Conservation (phyloP, 768 basidiomycete genomes). For the Chalciporus piperatus region DNA sequence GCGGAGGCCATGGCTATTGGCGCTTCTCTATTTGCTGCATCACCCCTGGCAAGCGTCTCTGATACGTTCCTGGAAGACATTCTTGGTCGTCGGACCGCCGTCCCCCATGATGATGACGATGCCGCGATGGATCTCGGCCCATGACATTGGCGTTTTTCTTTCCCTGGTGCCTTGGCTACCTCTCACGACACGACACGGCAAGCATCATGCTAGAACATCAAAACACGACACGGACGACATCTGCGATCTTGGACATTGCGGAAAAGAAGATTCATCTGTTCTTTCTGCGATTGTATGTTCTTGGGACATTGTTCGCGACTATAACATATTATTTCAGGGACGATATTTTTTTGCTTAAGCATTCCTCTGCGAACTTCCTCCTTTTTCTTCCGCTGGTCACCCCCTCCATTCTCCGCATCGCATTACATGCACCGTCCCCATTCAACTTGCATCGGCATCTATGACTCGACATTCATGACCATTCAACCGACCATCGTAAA, state of each 20-base stretch:
- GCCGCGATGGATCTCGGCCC: conserved; percentile 40
- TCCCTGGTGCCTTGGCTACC: neutral
- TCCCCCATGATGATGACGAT: conserved; percentile 17
- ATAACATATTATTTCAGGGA: conserved; percentile 37
- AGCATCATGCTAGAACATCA: conserved; percentile 4
- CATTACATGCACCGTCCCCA: conserved; percentile 3
- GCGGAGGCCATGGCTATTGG: conserved; percentile 34
- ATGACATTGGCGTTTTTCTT: conserved; percentile 21
- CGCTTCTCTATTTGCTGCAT: conserved; percentile 49
- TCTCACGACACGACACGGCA: conserved; percentile 2
- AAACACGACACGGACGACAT: conserved; percentile 1
- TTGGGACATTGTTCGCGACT: conserved; percentile 35
- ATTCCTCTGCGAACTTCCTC: conserved; percentile 4
- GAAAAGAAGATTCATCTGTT: conserved; percentile 8
- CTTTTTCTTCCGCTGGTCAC: conserved; percentile 13
- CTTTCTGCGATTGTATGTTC: conserved; percentile 28
- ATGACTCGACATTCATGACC: conserved; percentile 20
- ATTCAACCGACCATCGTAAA: conserved; percentile 21
- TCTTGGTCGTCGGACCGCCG: conserved; percentile 32
- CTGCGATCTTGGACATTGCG: conserved; percentile 20
- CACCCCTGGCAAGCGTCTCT: conserved; percentile 60
- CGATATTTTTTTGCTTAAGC: conserved; percentile 28
- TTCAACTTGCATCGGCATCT: conserved; percentile 21
- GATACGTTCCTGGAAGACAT: conserved; percentile 66
- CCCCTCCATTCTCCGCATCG: neutral